These are phyloP conservation scores for Aspergillus bridgeri DNA, from an alignment of 495 filamentous ascomycete species.

Conservation along the genomic window DNA sequence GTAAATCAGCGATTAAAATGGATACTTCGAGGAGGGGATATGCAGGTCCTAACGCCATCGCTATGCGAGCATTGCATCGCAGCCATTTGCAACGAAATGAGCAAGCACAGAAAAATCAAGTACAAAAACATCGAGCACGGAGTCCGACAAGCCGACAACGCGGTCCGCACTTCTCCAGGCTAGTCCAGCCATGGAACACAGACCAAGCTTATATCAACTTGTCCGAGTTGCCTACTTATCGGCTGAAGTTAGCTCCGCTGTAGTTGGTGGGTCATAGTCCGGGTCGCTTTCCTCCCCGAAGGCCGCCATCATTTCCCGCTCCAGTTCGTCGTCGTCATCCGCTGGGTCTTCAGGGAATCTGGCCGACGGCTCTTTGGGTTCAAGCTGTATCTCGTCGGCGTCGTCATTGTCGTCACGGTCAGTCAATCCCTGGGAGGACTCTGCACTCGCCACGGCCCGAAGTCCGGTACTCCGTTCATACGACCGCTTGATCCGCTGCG, in stretches of 20 bases:
- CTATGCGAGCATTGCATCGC: slow-evolving; percentile 37
- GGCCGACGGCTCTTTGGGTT: slow-evolving; percentile 21
- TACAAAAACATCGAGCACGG: not conserved
- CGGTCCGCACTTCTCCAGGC: no score
- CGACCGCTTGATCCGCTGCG: slow-evolving; percentile 49
- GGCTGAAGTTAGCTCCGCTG: slow-evolving; percentile 15
- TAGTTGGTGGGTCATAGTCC: slow-evolving; percentile 23
- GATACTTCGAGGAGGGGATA: not conserved
- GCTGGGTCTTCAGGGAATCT: slow-evolving; percentile 29
- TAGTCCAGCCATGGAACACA: no score
- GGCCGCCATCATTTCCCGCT: slow-evolving; percentile 64
- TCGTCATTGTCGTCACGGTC: slow-evolving; percentile 38
- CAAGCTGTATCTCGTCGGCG: slow-evolving; percentile 39
- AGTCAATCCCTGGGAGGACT: slow-evolving; percentile 46
- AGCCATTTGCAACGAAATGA: slow-evolving; percentile 19
- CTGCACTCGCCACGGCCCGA: slow-evolving; percentile 44
- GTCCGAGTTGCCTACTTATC: not conserved
- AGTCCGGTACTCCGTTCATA: slow-evolving; percentile 46
- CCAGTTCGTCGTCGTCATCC: slow-evolving; percentile 60
- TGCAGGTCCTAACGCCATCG: slow-evolving; percentile 34
- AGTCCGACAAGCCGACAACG: no score
- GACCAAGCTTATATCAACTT: not conserved
- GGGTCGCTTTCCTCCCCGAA: slow-evolving; percentile 50
- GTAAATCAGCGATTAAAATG: no score
- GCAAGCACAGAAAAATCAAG: slow-evolving; percentile 7